phyloP scores from a whole-genome alignment of 148 eudicot genomes.

The Agrostemma githago region DNA sequence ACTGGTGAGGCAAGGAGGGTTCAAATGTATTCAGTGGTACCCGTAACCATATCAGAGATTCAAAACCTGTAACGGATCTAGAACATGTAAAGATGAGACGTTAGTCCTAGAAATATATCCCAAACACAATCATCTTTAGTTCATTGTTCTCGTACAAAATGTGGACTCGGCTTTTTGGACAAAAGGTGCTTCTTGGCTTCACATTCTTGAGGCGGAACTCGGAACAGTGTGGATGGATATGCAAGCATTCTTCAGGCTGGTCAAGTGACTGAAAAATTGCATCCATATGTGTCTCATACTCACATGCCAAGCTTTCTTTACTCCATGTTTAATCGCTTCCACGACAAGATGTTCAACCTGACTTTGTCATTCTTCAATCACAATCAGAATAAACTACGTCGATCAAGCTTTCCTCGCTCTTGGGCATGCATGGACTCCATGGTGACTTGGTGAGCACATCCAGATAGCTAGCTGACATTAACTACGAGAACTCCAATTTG shows the following conservation, averaged over 20 bases:
- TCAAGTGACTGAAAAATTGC: neutral
- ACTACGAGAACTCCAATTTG: neutral
- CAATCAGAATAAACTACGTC: neutral
- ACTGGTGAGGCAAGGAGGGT: neutral
- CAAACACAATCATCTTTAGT: neutral
- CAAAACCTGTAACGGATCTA: neutral
- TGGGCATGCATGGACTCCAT: neutral
- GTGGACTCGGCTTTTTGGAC: no score
- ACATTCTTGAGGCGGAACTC: neutral
- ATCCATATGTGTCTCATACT: neutral
- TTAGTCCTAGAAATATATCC: neutral
- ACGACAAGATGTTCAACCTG: neutral
- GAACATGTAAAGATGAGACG: neutral
- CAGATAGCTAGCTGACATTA: constrained; percentile 1
- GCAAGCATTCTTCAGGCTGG: neutral
- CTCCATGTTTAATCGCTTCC: neutral
- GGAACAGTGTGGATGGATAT: neutral
- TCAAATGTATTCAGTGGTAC: neutral
- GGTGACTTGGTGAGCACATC: neutral
- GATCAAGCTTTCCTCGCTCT: neutral
- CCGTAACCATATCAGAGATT: neutral
- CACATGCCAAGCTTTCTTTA: neutral
- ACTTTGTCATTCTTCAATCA: constrained; percentile 6
- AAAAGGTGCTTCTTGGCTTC: neutral
- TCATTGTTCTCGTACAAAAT: neutral